Evolutionary conservation across 1,284 basidiomycete species (phyloP), one percentile per base, ranked within the genome.

Genomic region (Cryptococcus sp.): DNA sequence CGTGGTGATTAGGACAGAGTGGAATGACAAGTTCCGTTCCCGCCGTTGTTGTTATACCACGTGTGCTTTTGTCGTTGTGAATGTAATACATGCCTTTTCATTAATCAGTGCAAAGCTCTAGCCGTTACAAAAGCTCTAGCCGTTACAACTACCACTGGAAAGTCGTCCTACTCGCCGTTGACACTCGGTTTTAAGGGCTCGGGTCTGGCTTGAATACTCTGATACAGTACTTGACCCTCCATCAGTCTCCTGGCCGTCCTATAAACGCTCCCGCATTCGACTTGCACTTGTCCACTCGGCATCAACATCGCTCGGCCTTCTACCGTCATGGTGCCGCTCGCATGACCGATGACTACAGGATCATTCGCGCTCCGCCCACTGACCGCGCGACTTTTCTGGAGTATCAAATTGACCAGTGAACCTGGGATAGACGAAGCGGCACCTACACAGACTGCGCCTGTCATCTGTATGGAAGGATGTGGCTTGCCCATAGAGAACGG

Each of bases 401-500:
- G 47, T 45, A 84, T 83, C 27, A 79, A 69, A 78, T 82, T 83
- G 16, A 84, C 82, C 8, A 88, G 57, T 0, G 85, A 85, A 0
- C 81, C 83, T 11, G 80, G 64, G 5, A 85, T 76, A 46, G 81
- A 80, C 0, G 84, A 80, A 0, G 87, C 86, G 5, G 87, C 86
- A 0, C 87, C 88, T 3, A 87, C 81, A 65, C 87, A 88, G 16
- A 89, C 79, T 0, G 85, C 87, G 1, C 88, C 83, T 0, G 88
- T 89, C 84, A 88, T 87, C 0, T 87, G 88, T 0, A 89, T 83
- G 0, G 87, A 85, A 64, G 85, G 86, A 73, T 89, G 88, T 5
- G 86, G 79, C 2, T 86, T 83, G 2, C 87, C 87, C 85, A 89
- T 88, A 0, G 86, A 88, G 38, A 86, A 81, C 1, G 88, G 85